Percentiles rank a stretch among this genome's conserved stretches.
phyloP scores from a whole-genome alignment of 208 protist genomes.

The Trypanosoma congolense region DNA sequence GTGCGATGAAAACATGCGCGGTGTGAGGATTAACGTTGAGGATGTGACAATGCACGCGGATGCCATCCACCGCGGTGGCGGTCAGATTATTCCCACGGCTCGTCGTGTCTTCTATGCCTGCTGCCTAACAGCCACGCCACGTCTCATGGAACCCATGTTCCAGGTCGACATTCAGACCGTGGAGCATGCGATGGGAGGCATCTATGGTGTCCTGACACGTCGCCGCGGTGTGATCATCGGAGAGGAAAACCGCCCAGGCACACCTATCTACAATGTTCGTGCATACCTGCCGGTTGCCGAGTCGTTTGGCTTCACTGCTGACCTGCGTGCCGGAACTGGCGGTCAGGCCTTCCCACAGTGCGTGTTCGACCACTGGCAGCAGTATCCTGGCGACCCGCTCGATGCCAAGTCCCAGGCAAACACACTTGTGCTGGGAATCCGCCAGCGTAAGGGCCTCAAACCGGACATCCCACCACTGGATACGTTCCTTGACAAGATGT shows the following conservation, averaged over 20 bases:
- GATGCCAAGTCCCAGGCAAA: conserved; percentile 54
- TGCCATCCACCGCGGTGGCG: conserved; percentile 98
- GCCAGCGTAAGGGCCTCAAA: conserved; percentile 97
- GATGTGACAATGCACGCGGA: conserved; percentile 98
- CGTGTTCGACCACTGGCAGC: conserved; percentile 98
- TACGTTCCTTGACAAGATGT: conserved; percentile 95
- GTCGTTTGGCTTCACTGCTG: conserved; percentile 97
- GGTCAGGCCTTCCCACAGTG: conserved; percentile 96
- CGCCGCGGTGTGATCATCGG: conserved; percentile 96
- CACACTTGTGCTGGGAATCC: conserved; percentile 75
- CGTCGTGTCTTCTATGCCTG: conserved; percentile 93
- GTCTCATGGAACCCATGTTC: conserved; percentile 97
- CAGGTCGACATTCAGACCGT: conserved; percentile 96
- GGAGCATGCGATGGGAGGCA: conserved; percentile 93
- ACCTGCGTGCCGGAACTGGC: conserved; percentile 93
- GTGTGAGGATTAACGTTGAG: conserved; percentile 94
- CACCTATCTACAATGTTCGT: conserved; percentile 96
- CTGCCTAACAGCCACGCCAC: conserved; percentile 89
- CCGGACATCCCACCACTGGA: conserved; percentile 90
- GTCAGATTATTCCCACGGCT: conserved; percentile 97
- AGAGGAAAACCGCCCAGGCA: conserved; percentile 94
- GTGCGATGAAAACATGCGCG: conserved; percentile 96
- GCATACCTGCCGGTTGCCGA: conserved; percentile 98
- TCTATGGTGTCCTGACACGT: conserved; percentile 95
- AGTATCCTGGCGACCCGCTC: conserved; percentile 86